Evolutionary conservation across 352 stramenopile species (phyloP).

Genomic region (Aphanomyces euteiches): DNA sequence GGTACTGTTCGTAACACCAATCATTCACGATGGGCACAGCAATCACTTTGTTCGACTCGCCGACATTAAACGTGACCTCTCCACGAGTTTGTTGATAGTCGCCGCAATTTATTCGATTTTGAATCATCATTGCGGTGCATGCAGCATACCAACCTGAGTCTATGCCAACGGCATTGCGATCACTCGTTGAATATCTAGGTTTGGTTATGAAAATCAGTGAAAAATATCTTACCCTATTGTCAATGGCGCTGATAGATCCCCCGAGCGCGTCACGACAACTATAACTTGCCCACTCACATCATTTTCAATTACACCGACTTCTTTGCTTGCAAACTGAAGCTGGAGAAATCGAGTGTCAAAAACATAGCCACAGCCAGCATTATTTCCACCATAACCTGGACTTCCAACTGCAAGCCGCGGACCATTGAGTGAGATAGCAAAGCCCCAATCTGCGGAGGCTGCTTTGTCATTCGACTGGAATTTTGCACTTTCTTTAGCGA

Average conservation of each 20-base stretch:
- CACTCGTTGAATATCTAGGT: constrained; percentile 70
- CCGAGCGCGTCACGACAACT: constrained; percentile 11
- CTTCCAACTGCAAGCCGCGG: constrained; percentile 8
- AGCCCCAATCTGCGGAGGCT: constrained; percentile 50
- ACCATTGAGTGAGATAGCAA: constrained; percentile 46
- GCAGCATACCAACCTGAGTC: constrained; percentile 54
- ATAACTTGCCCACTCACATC: constrained; percentile 12
- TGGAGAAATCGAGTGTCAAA: constrained; percentile 25
- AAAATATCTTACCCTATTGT: constrained; percentile 20
- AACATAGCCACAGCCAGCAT: constrained; percentile 17
- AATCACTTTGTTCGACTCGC: constrained; percentile 83
- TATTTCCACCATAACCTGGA: constrained; percentile 4
- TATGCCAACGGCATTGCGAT: constrained; percentile 55
- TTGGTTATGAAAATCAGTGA: constrained; percentile 19
- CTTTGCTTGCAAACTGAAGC: constrained; percentile 17
- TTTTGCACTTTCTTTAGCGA: constrained; percentile 66
- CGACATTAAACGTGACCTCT: constrained; percentile 85
- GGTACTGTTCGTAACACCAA: constrained; percentile 80
- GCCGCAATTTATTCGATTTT: constrained; percentile 52
- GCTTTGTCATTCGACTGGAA: constrained; percentile 73
- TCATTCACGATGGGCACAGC: constrained; percentile 93
- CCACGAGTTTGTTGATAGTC: constrained; percentile 79
- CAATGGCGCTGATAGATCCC: constrained; percentile 10
- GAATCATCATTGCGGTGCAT: constrained; percentile 56
- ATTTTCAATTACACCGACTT: constrained; percentile 25